Base-by-base conservation (phyloP, 2,329 filamentous ascomycete species). In the Tolypocladium nubicola region DNA sequence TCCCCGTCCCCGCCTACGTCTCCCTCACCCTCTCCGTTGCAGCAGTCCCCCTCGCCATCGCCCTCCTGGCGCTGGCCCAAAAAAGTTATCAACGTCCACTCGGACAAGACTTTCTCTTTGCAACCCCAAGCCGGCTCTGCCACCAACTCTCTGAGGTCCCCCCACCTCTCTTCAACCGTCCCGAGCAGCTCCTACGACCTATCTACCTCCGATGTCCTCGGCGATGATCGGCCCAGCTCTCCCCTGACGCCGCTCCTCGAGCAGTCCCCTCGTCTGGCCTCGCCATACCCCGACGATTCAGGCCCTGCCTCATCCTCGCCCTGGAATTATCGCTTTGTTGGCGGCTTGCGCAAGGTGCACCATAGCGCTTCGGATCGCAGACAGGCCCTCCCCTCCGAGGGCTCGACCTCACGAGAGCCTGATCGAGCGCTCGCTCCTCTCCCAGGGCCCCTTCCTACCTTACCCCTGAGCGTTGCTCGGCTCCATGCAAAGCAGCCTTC, bases 101-200 rank as follows among this genome's bases (percentile, higher is more conserved):
- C 79, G 7, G 79, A 84, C 67, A 82, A 82, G 68, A 84, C 81
- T 5, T 84, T 85, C 63, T 81, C 80, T 19, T 68, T 84, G 57
- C 60, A 76, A 60, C 69, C 68, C 66, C 64, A 76, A 49, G 58
- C 66, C n/a, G 58, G 59, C 40, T 65, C 68, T 11, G 62, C 64
- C 57, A 63, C 66, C 16, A 61, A 67, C n/a, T 71, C 69, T 21
- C 60, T 67, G 21, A 66, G 67, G 61, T 79, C 79, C 11, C 70
- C 74, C 39, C 71, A 70, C 19, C 66, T 75, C 52, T 79, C 76
- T 41, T 73, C 74, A 45, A 75, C 78, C 21, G 74, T 75, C 23
- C 73, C 76, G 52, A 76, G 62, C 55, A 68, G 74, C 65, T 79
- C 80, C 60, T 78, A 78, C 68, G 78, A 78, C 59, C 74, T 71